Percentiles rank a stretch among this genome's conserved stretches.
phyloP scores from a whole-genome alignment of 495 filamentous ascomycete species.

The Hamigera avellanea region DNA sequence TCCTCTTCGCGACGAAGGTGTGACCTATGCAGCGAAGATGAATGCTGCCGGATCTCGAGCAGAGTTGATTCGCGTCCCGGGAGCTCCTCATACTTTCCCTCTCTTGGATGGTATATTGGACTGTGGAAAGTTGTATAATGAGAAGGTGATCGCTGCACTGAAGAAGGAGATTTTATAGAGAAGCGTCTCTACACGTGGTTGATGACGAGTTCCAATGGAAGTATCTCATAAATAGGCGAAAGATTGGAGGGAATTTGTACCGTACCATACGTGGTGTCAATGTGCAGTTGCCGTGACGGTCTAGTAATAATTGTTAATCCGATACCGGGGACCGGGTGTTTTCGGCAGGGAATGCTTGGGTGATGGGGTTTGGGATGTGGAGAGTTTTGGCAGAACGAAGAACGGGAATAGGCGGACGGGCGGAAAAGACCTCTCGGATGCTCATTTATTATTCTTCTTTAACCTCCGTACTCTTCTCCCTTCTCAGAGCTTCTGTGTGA shows the following conservation, averaged over 20 bases:
- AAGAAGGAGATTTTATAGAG: slow-evolving; percentile 11
- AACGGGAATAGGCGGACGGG: too few relatives aligned
- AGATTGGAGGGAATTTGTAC: slow-evolving; percentile 5
- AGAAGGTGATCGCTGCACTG: slow-evolving; percentile 18
- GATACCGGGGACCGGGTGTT: slow-evolving; percentile 30
- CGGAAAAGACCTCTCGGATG: background rate
- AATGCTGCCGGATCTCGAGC: slow-evolving; percentile 24
- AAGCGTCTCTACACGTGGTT: too few relatives aligned
- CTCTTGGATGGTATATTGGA: slow-evolving; percentile 23
- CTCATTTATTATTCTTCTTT: slow-evolving; percentile 9
- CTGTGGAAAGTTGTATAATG: slow-evolving; percentile 15
- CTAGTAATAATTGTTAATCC: slow-evolving; percentile 15
- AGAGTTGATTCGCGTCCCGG: slow-evolving; percentile 18
- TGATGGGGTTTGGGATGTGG: too few relatives aligned
- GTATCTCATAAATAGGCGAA: too few relatives aligned
- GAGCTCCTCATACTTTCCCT: slow-evolving; percentile 24
- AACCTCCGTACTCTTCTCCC: background rate
- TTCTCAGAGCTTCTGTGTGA: background rate
- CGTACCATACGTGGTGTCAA: slow-evolving; percentile 12
- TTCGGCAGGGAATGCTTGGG: too few relatives aligned
- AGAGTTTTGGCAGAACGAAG: too few relatives aligned
- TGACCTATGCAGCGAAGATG: slow-evolving; percentile 31
- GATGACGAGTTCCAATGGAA: too few relatives aligned
- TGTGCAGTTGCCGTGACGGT: too few relatives aligned
- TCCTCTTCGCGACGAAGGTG: slow-evolving; percentile 34